Percentiles rank a stretch among this genome's conserved stretches.
Conservation (phyloP, 2,329 filamentous ascomycete genomes). For the Penicillium crustosum region DNA sequence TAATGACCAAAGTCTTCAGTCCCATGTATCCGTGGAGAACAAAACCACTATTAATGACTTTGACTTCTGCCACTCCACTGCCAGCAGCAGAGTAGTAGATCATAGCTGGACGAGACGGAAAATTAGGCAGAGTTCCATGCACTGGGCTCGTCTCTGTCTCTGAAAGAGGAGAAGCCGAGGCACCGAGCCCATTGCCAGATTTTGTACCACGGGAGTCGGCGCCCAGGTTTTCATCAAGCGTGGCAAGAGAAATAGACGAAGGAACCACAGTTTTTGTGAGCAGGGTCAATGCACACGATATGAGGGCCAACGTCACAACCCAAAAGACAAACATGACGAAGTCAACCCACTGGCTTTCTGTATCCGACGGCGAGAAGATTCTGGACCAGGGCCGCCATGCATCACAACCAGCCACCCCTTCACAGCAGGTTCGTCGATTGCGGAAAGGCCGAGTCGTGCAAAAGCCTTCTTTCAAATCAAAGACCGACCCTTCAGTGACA, state of each 20-base stretch:
- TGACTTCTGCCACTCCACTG: conserved; percentile 94
- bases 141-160: conserved; percentile 39
- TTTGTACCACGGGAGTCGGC: conserved; percentile 57
- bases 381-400: conserved; percentile 67
- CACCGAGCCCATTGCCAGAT: conserved; percentile 44
- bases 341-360: conserved; percentile 64
- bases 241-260: conserved; percentile 80
- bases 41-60: conserved; percentile 96
- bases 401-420: conserved; percentile 54
- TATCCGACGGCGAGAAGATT: conserved; percentile 54
- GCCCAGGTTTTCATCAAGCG: conserved; percentile 87
- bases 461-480: conserved; percentile 89
- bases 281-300: conserved; percentile 77
- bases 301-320: conserved; percentile 67
- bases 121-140: conserved; percentile 34
- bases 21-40: conserved; percentile 95
- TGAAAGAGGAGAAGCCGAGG: conserved; percentile 43
- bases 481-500: conserved; percentile 78
- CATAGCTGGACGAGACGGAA: conserved; percentile 63
- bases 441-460: conserved; percentile 71
- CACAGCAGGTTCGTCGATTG: conserved; percentile 68
- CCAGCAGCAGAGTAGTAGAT: conserved; percentile 94
- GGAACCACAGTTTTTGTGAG: conserved; percentile 93
- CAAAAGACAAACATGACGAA: conserved; percentile 72
- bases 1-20: conserved; percentile 80